Base-by-base conservation (phyloP, 2,329 filamentous ascomycete species). In the Monilinia laxa region DNA sequence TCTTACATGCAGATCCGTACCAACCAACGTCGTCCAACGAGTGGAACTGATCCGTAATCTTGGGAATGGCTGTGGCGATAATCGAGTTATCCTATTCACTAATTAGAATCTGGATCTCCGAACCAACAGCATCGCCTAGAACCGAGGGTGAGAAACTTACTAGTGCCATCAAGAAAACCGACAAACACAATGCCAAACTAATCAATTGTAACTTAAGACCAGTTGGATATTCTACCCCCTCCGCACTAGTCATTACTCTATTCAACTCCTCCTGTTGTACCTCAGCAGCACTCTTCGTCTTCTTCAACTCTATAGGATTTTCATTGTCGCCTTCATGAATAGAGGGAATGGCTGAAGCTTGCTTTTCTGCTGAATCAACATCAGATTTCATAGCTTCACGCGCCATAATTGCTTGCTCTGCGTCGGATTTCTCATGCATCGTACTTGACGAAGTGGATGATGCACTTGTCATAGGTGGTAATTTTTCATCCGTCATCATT, bases 1-100 rank as follows among this genome's bases (percentile, higher is more conserved):
- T 23, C 75, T 84, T 83, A 71, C 82, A 85, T 58, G 83, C 82
- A 28, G 83, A 80, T 4, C 83, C 84, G 70, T 88, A 88, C 86
- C 86, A 88, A 31, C 83, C 81, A 18, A 82, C 68, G 77, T 76
- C 20, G 78, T 80, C 75, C 79, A 80, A 70, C 80, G 80, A 38
- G 79, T 84, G 73, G 82, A 85, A 74, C 79, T 83, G 60, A 59
- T 75, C 80, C 0, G 84, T 85, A 72, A 86, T 85, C 69, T 82
- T 82, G 9, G 84, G 84, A 57, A 86, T 84, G 7, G 83, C 84
- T 0, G 83, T 85, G 4, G 82, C 82, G 28, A 66, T 62, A 31
- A 65, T 65, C 3, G 56, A 60, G 14, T 62, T 60, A 25, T 65
- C 64, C 64, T 65, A 23, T 53, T 25, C 47, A 28, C 38, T 6